Conservation (phyloP, 2,329 filamentous ascomycete genomes). For the Metarhizium robertsii region DNA sequence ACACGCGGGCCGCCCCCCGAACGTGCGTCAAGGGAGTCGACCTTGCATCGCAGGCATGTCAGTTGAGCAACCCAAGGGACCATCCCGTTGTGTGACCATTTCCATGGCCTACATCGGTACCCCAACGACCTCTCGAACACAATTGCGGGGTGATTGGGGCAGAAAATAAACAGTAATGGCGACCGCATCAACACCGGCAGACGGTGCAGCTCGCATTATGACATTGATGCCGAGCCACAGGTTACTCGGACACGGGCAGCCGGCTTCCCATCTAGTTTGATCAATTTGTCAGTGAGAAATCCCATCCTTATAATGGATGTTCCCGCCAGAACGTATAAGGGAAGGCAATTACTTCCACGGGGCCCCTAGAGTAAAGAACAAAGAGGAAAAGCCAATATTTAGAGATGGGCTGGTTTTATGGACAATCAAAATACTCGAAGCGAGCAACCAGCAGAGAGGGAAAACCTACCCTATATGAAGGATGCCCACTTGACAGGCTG, state of each 20-base stretch:
- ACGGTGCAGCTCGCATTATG: not conserved
- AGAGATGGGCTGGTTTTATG: too few relatives aligned
- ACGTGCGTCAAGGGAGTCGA: constrained; percentile 4
- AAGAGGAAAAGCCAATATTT: too few relatives aligned
- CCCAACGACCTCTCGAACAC: not conserved
- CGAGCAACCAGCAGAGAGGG: too few relatives aligned
- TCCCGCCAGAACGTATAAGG: too few relatives aligned
- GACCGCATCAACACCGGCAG: not conserved
- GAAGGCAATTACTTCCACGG: too few relatives aligned
- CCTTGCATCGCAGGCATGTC: constrained; percentile 3
- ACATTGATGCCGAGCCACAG: not conserved
- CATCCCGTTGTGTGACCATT: not conserved
- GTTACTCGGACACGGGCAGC: not conserved
- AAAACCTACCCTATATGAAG: too few relatives aligned
- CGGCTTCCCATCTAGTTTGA: not conserved
- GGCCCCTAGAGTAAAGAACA: too few relatives aligned
- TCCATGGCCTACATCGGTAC: not conserved
- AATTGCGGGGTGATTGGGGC: not conserved
- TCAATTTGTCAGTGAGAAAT: not conserved
- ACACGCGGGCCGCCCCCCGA: constrained; percentile 7
- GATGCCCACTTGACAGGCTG: too few relatives aligned
- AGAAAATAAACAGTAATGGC: not conserved
- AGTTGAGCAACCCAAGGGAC: constrained; percentile 1
- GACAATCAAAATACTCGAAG: too few relatives aligned
- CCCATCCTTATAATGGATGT: too few relatives aligned